phyloP scores from a whole-genome alignment of 2,329 filamentous ascomycete genomes.

The Paraconiothyrium brasiliense region DNA sequence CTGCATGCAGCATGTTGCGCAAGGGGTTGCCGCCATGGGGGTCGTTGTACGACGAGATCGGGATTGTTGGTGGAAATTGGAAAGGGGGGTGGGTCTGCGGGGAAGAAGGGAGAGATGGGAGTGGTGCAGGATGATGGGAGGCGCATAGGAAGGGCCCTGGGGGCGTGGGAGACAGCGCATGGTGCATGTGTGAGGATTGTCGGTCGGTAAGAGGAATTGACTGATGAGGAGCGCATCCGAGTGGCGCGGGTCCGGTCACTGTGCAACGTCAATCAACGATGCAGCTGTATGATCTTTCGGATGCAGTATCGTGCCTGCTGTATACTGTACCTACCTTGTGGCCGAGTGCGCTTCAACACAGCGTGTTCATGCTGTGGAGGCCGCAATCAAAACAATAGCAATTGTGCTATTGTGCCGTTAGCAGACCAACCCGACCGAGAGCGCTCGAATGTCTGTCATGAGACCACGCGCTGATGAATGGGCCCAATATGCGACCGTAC shows the following conservation, averaged over 20 bases:
- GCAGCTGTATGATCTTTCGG: not conserved
- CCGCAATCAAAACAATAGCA: not conserved
- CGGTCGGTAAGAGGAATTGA: not conserved
- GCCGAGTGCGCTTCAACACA: not conserved
- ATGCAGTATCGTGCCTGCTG: not conserved
- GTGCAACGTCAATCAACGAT: not conserved
- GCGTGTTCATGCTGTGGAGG: not conserved
- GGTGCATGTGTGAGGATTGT: slow-evolving; percentile 8
- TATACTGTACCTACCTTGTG: not conserved
- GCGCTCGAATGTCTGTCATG: slow-evolving; percentile 24
- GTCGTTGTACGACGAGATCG: slow-evolving; percentile 17
- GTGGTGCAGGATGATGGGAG: slow-evolving; percentile 10
- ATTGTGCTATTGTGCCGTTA: slow-evolving; percentile 21
- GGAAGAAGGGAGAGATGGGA: slow-evolving; percentile 13
- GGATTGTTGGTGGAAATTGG: slow-evolving; percentile 21
- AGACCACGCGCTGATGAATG: slow-evolving; percentile 22
- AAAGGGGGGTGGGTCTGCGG: slow-evolving; percentile 17
- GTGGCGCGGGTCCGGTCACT: not conserved
- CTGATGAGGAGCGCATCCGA: slow-evolving; percentile 5
- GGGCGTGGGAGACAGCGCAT: slow-evolving; percentile 14
- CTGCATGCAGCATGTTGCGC: slow-evolving; percentile 30
- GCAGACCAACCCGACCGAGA: slow-evolving; percentile 30
- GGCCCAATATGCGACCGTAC: slow-evolving; percentile 25
- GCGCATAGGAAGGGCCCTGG: slow-evolving; percentile 9
- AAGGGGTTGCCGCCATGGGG: slow-evolving; percentile 13